A percentile compares a stretch with the other conserved stretches of the same genome.
Conservation (phyloP, 495 filamentous ascomycete genomes). For the Coniosporium apollinis region DNA sequence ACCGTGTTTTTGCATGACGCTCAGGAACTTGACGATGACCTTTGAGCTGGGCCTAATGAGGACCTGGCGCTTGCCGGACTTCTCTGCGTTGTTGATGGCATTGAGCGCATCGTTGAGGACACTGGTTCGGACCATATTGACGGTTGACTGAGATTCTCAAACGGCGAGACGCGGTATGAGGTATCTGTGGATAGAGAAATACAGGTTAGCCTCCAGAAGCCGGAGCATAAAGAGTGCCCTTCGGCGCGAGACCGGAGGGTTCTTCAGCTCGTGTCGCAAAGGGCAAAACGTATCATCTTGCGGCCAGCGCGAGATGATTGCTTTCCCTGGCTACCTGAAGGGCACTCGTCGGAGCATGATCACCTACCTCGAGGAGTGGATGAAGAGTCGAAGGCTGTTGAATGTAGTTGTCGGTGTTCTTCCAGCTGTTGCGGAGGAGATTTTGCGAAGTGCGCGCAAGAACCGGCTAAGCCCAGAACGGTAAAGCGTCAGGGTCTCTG, state of each 20-base stretch:
- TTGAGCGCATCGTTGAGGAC: slow-evolving; percentile 99
- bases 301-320: slow-evolving; percentile 9
- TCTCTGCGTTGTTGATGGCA: slow-evolving; percentile 99
- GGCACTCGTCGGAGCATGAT: slow-evolving; percentile 11
- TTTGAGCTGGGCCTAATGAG: slow-evolving; percentile 92
- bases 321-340: slow-evolving; percentile 19
- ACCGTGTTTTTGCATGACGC: slow-evolving; percentile 99
- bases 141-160: slow-evolving; percentile 68
- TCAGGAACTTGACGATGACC: slow-evolving; percentile 98
- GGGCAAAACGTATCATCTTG: slow-evolving; percentile 54
- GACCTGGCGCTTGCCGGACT: slow-evolving; percentile 95
- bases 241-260: slow-evolving; percentile 45
- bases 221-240: slow-evolving; percentile 93
- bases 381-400: slow-evolving; percentile 6
- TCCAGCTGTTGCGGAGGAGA: slow-evolving; percentile 1
- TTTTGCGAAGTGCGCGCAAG: too few relatives aligned
- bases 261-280: slow-evolving; percentile 75
- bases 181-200: slow-evolving; percentile 22
- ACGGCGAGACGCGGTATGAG: slow-evolving; percentile 25
- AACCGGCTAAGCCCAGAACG: too few relatives aligned
- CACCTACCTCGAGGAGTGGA: slow-evolving; percentile 18
- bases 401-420: slow-evolving; percentile 1
- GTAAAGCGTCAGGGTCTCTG: too few relatives aligned
- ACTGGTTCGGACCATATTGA: slow-evolving; percentile 94
- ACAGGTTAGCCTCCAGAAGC: slow-evolving; percentile 67